Evolutionary conservation across 1,284 basidiomycete species (phyloP).

Genomic region (Tetrapyrgos nigripes): DNA sequence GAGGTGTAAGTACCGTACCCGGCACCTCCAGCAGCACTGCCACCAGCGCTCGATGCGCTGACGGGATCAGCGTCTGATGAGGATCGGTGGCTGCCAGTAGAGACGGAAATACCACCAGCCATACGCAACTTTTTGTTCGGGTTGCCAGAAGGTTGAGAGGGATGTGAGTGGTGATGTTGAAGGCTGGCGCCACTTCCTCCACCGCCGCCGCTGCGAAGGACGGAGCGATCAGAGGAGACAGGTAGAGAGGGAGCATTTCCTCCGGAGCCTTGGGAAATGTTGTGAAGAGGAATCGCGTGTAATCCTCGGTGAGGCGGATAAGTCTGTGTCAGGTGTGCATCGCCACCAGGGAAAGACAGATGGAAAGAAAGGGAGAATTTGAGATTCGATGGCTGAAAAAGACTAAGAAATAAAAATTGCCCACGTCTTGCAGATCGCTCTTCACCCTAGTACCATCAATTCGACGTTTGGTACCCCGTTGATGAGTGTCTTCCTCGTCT

Average conservation of each 20-base stretch:
- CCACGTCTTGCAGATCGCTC: constrained; percentile 4
- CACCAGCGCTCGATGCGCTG: constrained; percentile 3
- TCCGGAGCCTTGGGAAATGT: not conserved
- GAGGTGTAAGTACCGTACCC: not conserved
- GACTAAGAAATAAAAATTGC: constrained; percentile 3
- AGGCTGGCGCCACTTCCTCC: not conserved
- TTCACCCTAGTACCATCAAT: constrained; percentile 9
- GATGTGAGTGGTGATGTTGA: not conserved
- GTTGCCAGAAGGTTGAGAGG: too few relatives aligned
- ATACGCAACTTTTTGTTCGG: not conserved
- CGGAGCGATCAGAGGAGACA: constrained; percentile 9
- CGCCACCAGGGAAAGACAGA: not conserved
- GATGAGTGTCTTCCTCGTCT: constrained; percentile 29
- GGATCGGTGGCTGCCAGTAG: not conserved
- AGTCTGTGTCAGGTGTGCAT: not conserved
- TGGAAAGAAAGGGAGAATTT: not conserved
- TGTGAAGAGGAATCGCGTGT: constrained; percentile 7
- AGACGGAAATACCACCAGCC: not conserved
- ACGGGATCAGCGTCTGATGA: not conserved
- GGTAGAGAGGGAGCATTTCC: not conserved
- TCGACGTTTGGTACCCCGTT: constrained; percentile 12
- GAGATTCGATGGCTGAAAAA: too few relatives aligned
- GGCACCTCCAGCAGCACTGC: not conserved
- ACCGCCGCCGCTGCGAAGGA: not conserved
- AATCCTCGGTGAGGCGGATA: constrained; percentile 2